Conservation (phyloP, 2,329 filamentous ascomycete genomes). For the Microcyclosporella mali region DNA sequence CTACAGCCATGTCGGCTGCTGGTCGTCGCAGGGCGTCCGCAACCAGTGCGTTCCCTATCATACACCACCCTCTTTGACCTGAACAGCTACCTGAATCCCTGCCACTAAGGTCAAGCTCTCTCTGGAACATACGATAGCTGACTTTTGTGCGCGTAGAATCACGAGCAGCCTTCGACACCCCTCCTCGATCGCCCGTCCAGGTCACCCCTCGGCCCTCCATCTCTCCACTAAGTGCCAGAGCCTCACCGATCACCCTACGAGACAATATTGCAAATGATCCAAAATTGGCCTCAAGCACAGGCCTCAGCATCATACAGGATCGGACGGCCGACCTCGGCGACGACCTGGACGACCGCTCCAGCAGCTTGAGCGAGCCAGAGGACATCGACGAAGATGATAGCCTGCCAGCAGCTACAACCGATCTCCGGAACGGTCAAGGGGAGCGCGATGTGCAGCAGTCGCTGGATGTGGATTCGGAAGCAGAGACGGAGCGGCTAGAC, state of each 20-base stretch:
- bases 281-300: slow-evolving; percentile 1
- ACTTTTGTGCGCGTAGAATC: slow-evolving; percentile 7
- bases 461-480: slow-evolving; percentile 64
- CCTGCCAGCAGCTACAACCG: background rate
- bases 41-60: too few species aligned
- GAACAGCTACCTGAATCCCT: too few species aligned
- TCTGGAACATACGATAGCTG: too few species aligned
- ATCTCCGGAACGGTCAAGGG: slow-evolving; percentile 1
- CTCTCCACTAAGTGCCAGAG: slow-evolving; percentile 30
- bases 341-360: slow-evolving; percentile 55
- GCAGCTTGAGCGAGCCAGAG: slow-evolving; percentile 87
- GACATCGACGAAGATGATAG: slow-evolving; percentile 52
- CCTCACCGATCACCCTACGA: slow-evolving; percentile 24
- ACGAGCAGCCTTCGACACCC: slow-evolving; percentile 9
- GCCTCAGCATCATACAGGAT: background rate
- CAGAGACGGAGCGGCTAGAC: slow-evolving; percentile 88
- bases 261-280: slow-evolving; percentile 8
- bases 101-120: too few species aligned
- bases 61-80: too few species aligned
- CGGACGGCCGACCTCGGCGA: slow-evolving; percentile 20
- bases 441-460: slow-evolving; percentile 21
- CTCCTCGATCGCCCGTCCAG: slow-evolving; percentile 7
- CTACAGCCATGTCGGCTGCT: too few species aligned
- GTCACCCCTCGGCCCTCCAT: slow-evolving; percentile 25
- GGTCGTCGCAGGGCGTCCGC: too few species aligned